Evolutionary conservation across 2,329 filamentous ascomycete genomes (phyloP), one percentile per base, ranked within the genome.

Genomic region (Fusarium staphyleae): DNA sequence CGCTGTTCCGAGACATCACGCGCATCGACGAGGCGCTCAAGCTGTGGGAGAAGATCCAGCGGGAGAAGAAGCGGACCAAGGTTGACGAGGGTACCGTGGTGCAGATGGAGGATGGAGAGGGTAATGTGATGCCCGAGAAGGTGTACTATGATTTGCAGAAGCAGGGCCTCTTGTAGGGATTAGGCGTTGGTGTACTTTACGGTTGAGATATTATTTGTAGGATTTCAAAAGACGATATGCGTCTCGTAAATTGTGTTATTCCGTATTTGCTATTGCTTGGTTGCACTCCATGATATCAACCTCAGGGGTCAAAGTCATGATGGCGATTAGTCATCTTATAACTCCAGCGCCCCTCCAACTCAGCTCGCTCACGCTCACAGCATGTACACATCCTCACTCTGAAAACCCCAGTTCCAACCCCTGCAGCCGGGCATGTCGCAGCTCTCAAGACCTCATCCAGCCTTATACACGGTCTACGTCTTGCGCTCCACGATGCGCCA

Each of bases 111-210:
- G 95, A 99, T 73, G 90, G 86, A 0, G 90, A 96, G 71, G 95
- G 95, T 39, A 98, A 99, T 69, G 95, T 99, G 51, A 99, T 99
- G 95, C 95, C 96, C 0, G 92, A 97, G 77, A 96, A 96, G 81
- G 93, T 99, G 48, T 99, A 97, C 74, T 87, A 93, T 63, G 95
- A 99, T 81, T 76, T 98, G 74, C 89, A 91, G 75, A 96, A 96
- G 77, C 91, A 96, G 72, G 93, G 93, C 28, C 79, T 96, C 69
- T 77, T 96, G 62, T 95, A 80, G 74, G 66, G 55, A 52, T 42
- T 42, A 37, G 47, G 40, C 16, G 36, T 18, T 35, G 42, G 42
- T 60, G 34, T 65, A 54, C 24, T 41, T 33, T 32, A 55, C 19
- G 52, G 19, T 26, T 13, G 13, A 9, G 13, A 2, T 37, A 24